phyloP scores from a whole-genome alignment of 2,329 filamentous ascomycete species.

The Penicillium expansum region DNA sequence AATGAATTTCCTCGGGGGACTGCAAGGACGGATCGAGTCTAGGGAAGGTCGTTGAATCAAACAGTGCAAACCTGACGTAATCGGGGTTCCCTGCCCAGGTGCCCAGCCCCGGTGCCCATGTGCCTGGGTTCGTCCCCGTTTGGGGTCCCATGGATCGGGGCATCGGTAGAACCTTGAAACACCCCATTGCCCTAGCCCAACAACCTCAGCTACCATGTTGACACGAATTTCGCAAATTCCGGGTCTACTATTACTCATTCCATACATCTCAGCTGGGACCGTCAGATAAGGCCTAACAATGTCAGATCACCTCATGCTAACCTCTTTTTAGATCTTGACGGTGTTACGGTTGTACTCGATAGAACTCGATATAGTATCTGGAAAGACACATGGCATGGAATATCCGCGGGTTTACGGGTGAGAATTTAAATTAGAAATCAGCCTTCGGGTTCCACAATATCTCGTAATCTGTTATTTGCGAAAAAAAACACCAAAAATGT shows the following conservation, averaged over 20 bases:
- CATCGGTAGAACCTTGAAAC: neutral
- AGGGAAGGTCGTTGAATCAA: conserved; percentile 1
- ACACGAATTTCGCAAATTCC: neutral
- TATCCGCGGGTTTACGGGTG: neutral
- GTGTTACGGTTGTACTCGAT: neutral
- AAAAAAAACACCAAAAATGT: neutral
- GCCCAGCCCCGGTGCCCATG: no score
- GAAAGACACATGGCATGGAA: neutral
- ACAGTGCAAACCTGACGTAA: conserved; percentile 13
- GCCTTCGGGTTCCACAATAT: conserved; percentile 4
- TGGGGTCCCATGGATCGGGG: neutral
- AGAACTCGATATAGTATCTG: neutral
- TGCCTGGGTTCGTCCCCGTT: neutral
- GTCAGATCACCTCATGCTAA: neutral
- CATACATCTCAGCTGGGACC: conserved; percentile 4
- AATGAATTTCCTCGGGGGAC: neutral
- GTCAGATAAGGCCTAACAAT: neutral
- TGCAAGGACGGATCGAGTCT: neutral
- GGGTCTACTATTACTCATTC: neutral
- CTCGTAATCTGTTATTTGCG: conserved; percentile 1
- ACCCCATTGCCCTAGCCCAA: neutral
- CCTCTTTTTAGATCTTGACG: neutral
- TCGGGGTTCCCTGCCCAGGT: neutral
- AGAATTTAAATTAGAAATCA: conserved; percentile 7
- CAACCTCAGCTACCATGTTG: neutral